Base-by-base conservation (phyloP, 768 basidiomycete species). In the Rhizopogon sp. region DNA sequence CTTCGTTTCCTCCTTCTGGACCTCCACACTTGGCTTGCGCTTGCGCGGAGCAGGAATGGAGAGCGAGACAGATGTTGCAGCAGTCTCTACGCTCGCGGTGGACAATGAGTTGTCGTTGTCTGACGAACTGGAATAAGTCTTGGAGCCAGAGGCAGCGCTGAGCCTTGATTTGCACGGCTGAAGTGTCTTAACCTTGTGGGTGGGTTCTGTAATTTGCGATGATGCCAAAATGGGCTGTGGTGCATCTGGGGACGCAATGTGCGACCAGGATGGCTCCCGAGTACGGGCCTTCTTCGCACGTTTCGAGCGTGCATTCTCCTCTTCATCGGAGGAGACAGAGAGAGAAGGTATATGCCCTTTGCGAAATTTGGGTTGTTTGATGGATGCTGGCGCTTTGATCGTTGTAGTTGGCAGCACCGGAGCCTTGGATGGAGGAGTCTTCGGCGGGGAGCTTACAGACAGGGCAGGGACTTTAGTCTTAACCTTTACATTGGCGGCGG, bases 321-420 rank as follows among this genome's bases (percentile, higher is more conserved):
- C 88, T 59, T 90, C 88, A 62, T 90, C 88, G 17, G 85, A 87
- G 11, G 88, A 87, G 22, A 81, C 72, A 41, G 75, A 81, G 72
- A 64, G 72, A 76, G 43, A 76, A 44, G 73, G 69, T 39, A 58
- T 63, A 42, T 72, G 73, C 58, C 63, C 70, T 65, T 64, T 76
- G 66, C 66, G 53, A 44, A 56, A 10, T 54, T 71, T 68, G 61
- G 46, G 50, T 65, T 29, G 43, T 47, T 31, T 64, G 45, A 8
- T 52, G 39, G 28, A 43, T 45, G 40, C 51, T 45, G 28, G 52
- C 59, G 41, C 7, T 61, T 69, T 20, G 43, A 53, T 43, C 60
- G 69, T 55, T 62, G 60, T 39, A 13, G 39, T 41, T 20, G 29
- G 39, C 7, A 61, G 33, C 6, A 20, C 9, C 16, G 31, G 54